Conservation (phyloP, 371 early-diverging fungal species). For the Lichtheimia hyalospora region DNA sequence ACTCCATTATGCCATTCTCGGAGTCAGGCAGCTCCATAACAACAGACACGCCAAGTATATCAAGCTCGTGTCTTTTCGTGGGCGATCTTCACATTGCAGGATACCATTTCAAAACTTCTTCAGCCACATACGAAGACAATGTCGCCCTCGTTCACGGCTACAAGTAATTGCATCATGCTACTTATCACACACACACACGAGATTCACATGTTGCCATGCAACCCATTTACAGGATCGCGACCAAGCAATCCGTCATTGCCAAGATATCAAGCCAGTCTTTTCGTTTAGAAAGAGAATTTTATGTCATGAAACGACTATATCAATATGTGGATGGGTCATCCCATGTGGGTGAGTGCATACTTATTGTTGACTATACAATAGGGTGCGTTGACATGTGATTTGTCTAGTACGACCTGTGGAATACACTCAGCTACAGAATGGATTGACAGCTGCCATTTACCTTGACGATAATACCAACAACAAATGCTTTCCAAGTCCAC, state of each 20-base stretch:
- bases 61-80: neutral
- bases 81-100: conserved; percentile 33
- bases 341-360: conserved; percentile 34
- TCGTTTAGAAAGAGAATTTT: conserved; percentile 42
- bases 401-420: conserved; percentile 37
- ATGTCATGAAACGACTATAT: conserved; percentile 39
- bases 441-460: conserved; percentile 36
- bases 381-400: neutral
- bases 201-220: neutral
- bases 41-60: neutral
- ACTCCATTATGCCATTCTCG: neutral
- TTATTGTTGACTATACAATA: too few species aligned
- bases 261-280: conserved; percentile 41
- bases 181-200: neutral
- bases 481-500: conserved; percentile 7
- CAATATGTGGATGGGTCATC: conserved; percentile 33
- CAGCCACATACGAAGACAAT: conserved; percentile 37
- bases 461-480: conserved; percentile 31
- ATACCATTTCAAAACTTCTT: conserved; percentile 36
- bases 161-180: conserved; percentile 16
- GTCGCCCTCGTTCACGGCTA: conserved; percentile 39
- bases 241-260: conserved; percentile 34
- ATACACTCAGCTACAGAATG: conserved; percentile 34
- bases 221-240: neutral
- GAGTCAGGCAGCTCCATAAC: conserved; percentile 6